Evolutionary conservation across 2,329 filamentous ascomycete species (phyloP), one percentile per base, ranked within the genome.

Genomic region (Cucurbitaria berberidis): DNA sequence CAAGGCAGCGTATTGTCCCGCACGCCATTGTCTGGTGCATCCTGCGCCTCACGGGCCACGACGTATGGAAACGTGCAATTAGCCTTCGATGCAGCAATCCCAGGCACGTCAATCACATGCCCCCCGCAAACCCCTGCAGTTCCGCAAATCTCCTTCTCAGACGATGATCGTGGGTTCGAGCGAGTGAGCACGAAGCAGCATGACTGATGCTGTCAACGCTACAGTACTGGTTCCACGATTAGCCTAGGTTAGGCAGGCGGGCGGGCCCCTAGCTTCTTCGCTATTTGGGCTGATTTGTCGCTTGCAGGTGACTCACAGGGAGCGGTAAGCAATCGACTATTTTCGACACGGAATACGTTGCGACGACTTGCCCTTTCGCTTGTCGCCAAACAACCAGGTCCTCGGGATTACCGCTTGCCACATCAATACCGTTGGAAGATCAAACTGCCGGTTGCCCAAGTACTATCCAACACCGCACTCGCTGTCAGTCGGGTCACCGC

Each of bases 61-160:
- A 57, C 44, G 59, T 62, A 43, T 64, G 55, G 58, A 58, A 63
- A 53, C 44, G 60, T 63, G 59, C 60, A 60, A 40, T 43, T 35
- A 52, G 50, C 41, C 57, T 63, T 64, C 60, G 57, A 63, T 59
- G 54, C 57, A 59, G 57, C 55, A 48, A 49, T 38, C 45, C 55
- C 53, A 61, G 60, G 59, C 58, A 60, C 56, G 59, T 57, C 56
- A 52, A 56, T 68, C 67, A 70, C 64, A 68, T 64, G 60, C 57
- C 47, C 60, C 46, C 56, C 45, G 56, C 58, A 55, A 46, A 40
- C 34, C 24, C 24, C 48, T 62, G 55, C 53, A 55, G 49, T 58
- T 57, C 54, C 56, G 59, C 57, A 64, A 63, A 58, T 59, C 60
- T 63, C 35, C 56, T 58, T 61, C 45, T 53, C 49, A 49, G 44